Conservation (phyloP, 2,329 filamentous ascomycete genomes). For the Scedosporium dehoogii region DNA sequence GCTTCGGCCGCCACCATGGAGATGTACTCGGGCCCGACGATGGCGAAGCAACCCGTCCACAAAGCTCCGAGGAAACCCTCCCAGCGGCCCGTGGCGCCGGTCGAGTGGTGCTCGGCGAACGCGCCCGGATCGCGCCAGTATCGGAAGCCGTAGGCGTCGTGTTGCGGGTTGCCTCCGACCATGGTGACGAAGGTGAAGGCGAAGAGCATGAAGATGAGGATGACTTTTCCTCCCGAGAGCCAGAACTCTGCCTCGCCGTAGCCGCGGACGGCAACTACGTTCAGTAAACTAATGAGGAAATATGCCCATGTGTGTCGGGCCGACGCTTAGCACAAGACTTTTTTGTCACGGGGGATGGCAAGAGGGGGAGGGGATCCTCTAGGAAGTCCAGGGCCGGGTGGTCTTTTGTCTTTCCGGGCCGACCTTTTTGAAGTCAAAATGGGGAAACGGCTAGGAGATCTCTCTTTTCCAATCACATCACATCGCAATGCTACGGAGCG, state of each 20-base stretch:
- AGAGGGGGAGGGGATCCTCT: not conserved
- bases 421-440: not conserved
- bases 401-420: not conserved
- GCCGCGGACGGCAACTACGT: conserved; percentile 54
- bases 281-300: conserved; percentile 37
- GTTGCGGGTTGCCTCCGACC: conserved; percentile 64
- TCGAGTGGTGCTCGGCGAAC: conserved; percentile 36
- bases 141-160: conserved; percentile 59
- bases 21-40: conserved; percentile 60
- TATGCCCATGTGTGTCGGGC: not conserved
- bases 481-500: not conserved
- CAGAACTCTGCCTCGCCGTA: conserved; percentile 68
- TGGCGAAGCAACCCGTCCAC: conserved; percentile 53
- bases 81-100: conserved; percentile 54
- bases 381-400: not conserved
- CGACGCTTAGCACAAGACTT: not conserved
- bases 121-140: conserved; percentile 55
- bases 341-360: not conserved
- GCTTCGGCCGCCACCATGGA: conserved; percentile 61
- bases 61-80: conserved; percentile 61
- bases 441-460: not conserved
- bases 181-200: conserved; percentile 71
- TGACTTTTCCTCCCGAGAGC: conserved; percentile 51
- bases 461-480: not conserved
- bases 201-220: conserved; percentile 58